Evolutionary conservation across 257 asterid species (phyloP).

Genomic region (Leonotis leonurus): DNA sequence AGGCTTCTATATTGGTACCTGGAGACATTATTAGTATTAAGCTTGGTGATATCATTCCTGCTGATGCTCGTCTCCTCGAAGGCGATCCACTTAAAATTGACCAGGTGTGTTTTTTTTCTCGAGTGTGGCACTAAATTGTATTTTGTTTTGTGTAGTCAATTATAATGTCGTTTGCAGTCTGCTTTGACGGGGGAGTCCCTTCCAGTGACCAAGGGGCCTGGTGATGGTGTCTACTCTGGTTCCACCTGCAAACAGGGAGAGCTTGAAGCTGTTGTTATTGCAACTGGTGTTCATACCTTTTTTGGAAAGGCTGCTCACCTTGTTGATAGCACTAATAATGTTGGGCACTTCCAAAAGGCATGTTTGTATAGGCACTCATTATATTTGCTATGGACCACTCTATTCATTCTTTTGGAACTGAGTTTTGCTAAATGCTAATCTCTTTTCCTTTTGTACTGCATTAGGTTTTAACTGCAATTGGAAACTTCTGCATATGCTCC

Average conservation of each 20-base stretch:
- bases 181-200: constrained; percentile 95
- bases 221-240: constrained; percentile 93
- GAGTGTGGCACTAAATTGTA: background rate
- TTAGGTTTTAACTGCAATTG: constrained; percentile 93
- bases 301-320: constrained; percentile 98
- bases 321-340: constrained; percentile 85
- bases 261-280: constrained; percentile 83
- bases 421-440: background rate
- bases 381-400: background rate
- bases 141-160: background rate
- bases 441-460: constrained; percentile 11
- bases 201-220: constrained; percentile 92
- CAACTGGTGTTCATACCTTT: constrained; percentile 95
- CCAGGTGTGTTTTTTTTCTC: constrained; percentile 44
- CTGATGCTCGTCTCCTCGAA: constrained; percentile 86
- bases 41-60: constrained; percentile 91
- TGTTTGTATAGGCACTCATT: constrained; percentile 12
- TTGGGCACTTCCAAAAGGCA: constrained; percentile 94
- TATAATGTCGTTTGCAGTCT: constrained; percentile 47
- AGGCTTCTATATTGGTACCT: constrained; percentile 77
- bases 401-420: background rate
- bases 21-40: constrained; percentile 84
- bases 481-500: constrained; percentile 97
- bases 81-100: constrained; percentile 96
- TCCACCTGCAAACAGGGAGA: constrained; percentile 98